Conservation (phyloP, 129 eudicot genomes). For the Flaveria bidentis region DNA sequence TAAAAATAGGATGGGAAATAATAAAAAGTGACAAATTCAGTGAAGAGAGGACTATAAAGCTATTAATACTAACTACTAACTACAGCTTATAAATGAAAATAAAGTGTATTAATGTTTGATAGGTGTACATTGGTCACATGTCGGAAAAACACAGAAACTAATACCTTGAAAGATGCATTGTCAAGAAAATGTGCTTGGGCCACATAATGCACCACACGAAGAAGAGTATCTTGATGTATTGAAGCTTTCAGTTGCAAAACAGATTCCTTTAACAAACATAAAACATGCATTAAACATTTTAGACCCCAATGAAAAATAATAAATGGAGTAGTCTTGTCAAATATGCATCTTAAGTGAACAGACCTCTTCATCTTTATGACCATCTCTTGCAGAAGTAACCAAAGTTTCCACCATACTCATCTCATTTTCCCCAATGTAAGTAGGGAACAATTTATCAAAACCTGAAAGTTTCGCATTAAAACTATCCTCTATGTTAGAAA, state of each 20-base stretch:
- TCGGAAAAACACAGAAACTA: background rate
- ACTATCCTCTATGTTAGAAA: conserved; percentile 32
- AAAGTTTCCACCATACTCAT: conserved; percentile 57
- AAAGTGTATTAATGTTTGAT: background rate
- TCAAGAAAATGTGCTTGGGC: conserved; percentile 58
- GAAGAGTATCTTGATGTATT: conserved; percentile 53
- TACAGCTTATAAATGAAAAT: background rate
- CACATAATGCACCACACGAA: conserved; percentile 53
- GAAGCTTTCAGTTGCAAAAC: conserved; percentile 53
- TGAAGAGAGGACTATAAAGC: too few species aligned
- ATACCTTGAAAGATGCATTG: conserved; percentile 58
- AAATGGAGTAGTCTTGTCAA: conserved; percentile 12
- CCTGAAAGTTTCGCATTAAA: conserved; percentile 31
- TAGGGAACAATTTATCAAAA: conserved; percentile 52
- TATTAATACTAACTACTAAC: background rate
- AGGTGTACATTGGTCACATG: background rate
- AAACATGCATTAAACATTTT: conserved; percentile 16
- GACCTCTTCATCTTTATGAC: conserved; percentile 43
- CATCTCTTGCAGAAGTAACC: conserved; percentile 32
- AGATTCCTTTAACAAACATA: conserved; percentile 46
- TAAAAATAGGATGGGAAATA: background rate
- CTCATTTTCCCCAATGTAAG: conserved; percentile 42
- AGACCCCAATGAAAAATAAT: background rate
- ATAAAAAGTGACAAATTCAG: background rate
- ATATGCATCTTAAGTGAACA: conserved; percentile 9